A percentile compares a stretch with the other conserved stretches of the same genome.
phyloP scores from a whole-genome alignment of 805 yeast species.

The Priceomyces fermenticarens region DNA sequence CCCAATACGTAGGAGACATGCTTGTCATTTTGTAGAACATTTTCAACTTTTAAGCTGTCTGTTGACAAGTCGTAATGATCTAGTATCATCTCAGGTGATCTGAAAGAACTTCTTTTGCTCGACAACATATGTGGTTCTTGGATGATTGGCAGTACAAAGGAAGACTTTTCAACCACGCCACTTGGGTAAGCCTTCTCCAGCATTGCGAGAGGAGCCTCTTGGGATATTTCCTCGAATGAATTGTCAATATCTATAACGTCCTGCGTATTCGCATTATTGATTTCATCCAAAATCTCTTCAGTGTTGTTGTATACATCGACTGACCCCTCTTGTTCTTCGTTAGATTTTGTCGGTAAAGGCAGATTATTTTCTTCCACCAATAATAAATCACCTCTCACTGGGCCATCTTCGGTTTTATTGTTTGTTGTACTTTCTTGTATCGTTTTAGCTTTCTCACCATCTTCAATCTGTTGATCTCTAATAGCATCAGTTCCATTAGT shows the following conservation, averaged over 20 bases:
- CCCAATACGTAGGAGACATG: conserved; percentile 84
- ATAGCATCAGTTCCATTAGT: not conserved
- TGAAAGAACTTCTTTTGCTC: not conserved
- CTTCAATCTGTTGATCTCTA: too few species aligned
- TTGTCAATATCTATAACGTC: conserved; percentile 27
- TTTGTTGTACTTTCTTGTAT: not conserved
- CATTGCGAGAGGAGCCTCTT: conserved; percentile 30
- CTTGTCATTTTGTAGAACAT: conserved; percentile 41
- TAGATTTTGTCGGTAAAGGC: conserved; percentile 8
- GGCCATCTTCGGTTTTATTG: not conserved
- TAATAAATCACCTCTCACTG: conserved; percentile 16
- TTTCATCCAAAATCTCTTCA: conserved; percentile 36
- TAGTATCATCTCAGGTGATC: conserved; percentile 11
- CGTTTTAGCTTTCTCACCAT: too few species aligned
- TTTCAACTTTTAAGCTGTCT: conserved; percentile 33
- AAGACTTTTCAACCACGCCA: not conserved
- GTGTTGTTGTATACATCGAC: conserved; percentile 18
- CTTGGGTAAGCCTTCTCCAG: conserved; percentile 5
- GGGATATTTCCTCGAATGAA: conserved; percentile 15
- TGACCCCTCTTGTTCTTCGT: conserved; percentile 14
- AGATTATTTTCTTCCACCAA: conserved; percentile 4
- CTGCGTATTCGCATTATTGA: conserved; percentile 37
- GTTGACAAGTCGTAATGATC: conserved; percentile 31
- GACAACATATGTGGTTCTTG: not conserved
- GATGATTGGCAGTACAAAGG: not conserved